Percentiles rank a stretch among this genome's conserved stretches.
phyloP scores from a whole-genome alignment of 2,329 filamentous ascomycete genomes.

The Colletotrichum cuscutae region DNA sequence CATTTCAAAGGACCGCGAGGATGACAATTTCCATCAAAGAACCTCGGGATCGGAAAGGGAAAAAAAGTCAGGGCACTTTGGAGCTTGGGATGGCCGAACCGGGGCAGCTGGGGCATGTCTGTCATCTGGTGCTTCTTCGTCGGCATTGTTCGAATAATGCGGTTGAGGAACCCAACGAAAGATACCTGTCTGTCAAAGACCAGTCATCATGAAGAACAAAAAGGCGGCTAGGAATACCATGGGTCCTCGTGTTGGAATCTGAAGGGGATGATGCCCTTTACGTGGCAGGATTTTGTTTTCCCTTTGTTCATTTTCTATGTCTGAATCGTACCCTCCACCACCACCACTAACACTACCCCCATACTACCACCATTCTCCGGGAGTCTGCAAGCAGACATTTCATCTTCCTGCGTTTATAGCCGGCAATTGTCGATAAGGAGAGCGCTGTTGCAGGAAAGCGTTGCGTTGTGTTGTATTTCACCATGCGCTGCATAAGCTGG shows the following conservation, averaged over 20 bases:
- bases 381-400: constrained; percentile 33
- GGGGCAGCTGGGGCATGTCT: constrained; percentile 33
- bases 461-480: constrained; percentile 25
- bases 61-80: constrained; percentile 41
- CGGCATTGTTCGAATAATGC: constrained; percentile 10
- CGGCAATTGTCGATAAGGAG: constrained; percentile 4
- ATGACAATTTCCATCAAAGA: constrained; percentile 42
- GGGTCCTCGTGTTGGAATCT: constrained; percentile 28
- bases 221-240: constrained; percentile 32
- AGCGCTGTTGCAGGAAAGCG: constrained; percentile 7
- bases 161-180: constrained; percentile 9
- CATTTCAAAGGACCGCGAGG: constrained; percentile 29
- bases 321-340: constrained; percentile 33
- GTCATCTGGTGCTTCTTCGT: constrained; percentile 20
- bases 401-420: constrained; percentile 29
- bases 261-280: constrained; percentile 23
- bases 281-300: constrained; percentile 35
- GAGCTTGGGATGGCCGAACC: constrained; percentile 35
- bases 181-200: constrained; percentile 24
- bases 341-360: neutral
- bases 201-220: constrained; percentile 25
- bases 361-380: neutral
- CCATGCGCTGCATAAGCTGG: constrained; percentile 29
- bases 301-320: constrained; percentile 35
- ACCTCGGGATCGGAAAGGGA: constrained; percentile 45